A percentile compares a stretch with the other conserved stretches of the same genome.
Evolutionary conservation across 257 asterid species (phyloP).

Genomic region (Solanum chilense): DNA sequence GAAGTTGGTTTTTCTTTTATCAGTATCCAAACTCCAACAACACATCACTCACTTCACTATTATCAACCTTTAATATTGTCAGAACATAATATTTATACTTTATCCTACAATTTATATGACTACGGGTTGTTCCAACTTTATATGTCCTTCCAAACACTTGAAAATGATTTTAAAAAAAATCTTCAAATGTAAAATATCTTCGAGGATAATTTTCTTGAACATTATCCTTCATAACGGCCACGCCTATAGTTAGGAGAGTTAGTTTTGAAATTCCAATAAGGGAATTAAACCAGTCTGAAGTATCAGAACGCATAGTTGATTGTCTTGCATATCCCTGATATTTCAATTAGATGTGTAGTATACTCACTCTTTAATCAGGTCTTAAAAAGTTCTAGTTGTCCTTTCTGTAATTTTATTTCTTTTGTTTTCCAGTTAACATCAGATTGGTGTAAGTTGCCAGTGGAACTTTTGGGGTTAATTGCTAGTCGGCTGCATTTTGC

Average conservation of each 20-base stretch:
- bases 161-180: background rate
- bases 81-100: background rate
- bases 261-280: background rate
- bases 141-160: background rate
- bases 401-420: background rate
- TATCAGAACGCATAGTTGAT: background rate
- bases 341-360: background rate
- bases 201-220: background rate
- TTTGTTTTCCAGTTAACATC: background rate
- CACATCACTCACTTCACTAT: background rate
- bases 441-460: conserved; percentile 15
- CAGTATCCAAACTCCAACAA: background rate
- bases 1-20: background rate
- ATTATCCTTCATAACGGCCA: background rate
- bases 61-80: background rate
- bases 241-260: background rate
- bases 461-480: conserved; percentile 14
- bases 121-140: background rate
- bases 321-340: background rate
- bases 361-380: background rate
- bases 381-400: background rate
- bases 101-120: background rate
- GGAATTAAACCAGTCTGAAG: background rate
- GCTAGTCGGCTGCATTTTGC: conserved; percentile 3
- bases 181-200: background rate